phyloP scores from a whole-genome alignment of 768 basidiomycete species.

The Collybia sp. region DNA sequence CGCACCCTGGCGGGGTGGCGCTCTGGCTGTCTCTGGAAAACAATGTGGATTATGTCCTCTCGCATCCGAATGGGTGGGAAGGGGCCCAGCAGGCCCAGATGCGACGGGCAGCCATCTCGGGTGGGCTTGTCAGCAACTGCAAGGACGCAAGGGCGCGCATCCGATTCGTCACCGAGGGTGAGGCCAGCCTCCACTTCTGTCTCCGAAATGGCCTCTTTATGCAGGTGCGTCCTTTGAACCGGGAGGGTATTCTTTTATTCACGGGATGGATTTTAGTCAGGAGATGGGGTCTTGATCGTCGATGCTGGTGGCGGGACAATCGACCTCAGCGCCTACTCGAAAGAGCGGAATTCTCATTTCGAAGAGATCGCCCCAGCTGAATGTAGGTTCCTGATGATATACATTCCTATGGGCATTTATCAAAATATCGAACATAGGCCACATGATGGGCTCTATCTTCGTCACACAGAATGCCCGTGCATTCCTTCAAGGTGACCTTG shows the following conservation, averaged over 20 bases:
- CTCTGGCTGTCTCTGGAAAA: slow-evolving; percentile 41
- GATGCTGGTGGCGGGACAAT: slow-evolving; percentile 63
- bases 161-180: slow-evolving; percentile 59
- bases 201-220: slow-evolving; percentile 37
- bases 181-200: slow-evolving; percentile 58
- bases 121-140: slow-evolving; percentile 43
- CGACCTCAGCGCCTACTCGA: slow-evolving; percentile 51
- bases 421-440: slow-evolving; percentile 25
- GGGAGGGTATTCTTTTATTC: neutral
- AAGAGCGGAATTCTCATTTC: slow-evolving; percentile 18
- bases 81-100: slow-evolving; percentile 54
- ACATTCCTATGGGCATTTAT: neutral
- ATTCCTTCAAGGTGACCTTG: slow-evolving; percentile 30
- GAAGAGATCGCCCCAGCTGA: slow-evolving; percentile 45
- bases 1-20: slow-evolving; percentile 34
- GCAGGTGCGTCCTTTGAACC: slow-evolving; percentile 13
- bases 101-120: slow-evolving; percentile 45
- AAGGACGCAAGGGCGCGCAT: slow-evolving; percentile 35
- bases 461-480: slow-evolving; percentile 38
- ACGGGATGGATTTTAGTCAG: slow-evolving; percentile 23
- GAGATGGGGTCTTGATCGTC: slow-evolving; percentile 47
- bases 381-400: slow-evolving; percentile 22
- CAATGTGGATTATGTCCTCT: slow-evolving; percentile 45
- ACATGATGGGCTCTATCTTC: slow-evolving; percentile 46
- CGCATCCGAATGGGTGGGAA: slow-evolving; percentile 67